A percentile compares a stretch with the other conserved stretches of the same genome.
These are phyloP conservation scores for Cochlearia excelsa DNA, from an alignment of 345 rosid genomes.

Conservation along the genomic window DNA sequence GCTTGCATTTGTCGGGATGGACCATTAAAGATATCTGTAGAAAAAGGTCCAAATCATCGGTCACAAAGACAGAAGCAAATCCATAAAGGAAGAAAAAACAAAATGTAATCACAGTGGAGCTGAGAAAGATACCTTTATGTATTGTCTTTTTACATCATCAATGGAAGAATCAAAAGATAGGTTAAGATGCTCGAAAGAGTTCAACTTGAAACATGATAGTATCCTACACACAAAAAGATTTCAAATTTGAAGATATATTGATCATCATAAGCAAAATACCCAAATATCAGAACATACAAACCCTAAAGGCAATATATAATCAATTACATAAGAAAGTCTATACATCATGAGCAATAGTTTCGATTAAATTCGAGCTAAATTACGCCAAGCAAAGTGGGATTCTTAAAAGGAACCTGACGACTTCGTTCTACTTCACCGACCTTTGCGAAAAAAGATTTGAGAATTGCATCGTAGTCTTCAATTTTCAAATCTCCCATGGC, in stretches of 20 bases:
- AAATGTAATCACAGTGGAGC: not conserved
- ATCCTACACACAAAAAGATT: slow-evolving; percentile 48
- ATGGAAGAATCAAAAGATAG: slow-evolving; percentile 62
- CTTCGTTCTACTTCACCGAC: slow-evolving; percentile 98
- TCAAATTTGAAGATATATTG: not conserved
- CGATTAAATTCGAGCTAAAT: not conserved
- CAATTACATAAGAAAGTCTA: not conserved
- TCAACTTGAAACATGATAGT: slow-evolving; percentile 93
- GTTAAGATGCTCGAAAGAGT: slow-evolving; percentile 83
- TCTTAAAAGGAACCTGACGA: slow-evolving; percentile 50
- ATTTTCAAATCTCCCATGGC: slow-evolving; percentile 53
- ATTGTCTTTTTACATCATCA: slow-evolving; percentile 79
- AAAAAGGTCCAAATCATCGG: slow-evolving; percentile 17
- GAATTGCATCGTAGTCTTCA: slow-evolving; percentile 48
- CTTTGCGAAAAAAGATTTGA: slow-evolving; percentile 52
- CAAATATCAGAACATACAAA: slow-evolving; percentile 15
- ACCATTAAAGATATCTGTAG: slow-evolving; percentile 78
- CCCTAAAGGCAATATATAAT: slow-evolving; percentile 30
- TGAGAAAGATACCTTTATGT: slow-evolving; percentile 64
- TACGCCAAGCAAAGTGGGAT: not conserved
- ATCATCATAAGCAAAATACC: not conserved
- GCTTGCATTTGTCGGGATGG: slow-evolving; percentile 98
- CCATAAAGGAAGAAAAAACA: not conserved
- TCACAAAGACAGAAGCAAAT: slow-evolving; percentile 9
- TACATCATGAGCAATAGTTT: slow-evolving; percentile 5